These are phyloP conservation scores for Neonectria magnoliae DNA, from an alignment of 2,329 filamentous ascomycete genomes.

Conservation along the genomic window DNA sequence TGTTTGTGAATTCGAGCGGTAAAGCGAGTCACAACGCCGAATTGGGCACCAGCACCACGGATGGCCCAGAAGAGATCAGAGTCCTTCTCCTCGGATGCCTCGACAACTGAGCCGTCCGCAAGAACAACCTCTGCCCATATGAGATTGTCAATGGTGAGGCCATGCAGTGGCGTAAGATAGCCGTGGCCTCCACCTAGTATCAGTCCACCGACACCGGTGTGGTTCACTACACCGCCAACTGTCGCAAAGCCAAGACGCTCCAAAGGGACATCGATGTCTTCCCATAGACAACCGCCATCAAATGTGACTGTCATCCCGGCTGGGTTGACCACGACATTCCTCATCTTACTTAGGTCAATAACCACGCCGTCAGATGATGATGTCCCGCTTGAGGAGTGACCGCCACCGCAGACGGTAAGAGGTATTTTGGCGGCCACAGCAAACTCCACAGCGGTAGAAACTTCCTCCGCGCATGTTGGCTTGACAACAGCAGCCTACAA, in stretches of 20 bases:
- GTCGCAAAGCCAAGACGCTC: conserved; percentile 62
- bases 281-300: conserved; percentile 62
- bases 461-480: conserved; percentile 50
- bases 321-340: conserved; percentile 57
- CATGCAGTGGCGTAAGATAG: conserved; percentile 63
- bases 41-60: conserved; percentile 57
- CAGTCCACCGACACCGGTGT: conserved; percentile 69
- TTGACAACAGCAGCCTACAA: conserved; percentile 54
- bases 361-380: conserved; percentile 62
- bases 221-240: conserved; percentile 69
- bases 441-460: conserved; percentile 36
- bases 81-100: conserved; percentile 52
- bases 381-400: conserved; percentile 63
- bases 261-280: conserved; percentile 62
- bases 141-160: conserved; percentile 59
- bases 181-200: conserved; percentile 68
- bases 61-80: conserved; percentile 60
- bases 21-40: conserved; percentile 55
- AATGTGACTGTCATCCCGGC: conserved; percentile 55
- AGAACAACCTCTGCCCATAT: conserved; percentile 52
- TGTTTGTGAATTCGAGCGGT: conserved; percentile 42
- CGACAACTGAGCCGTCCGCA: conserved; percentile 48
- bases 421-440: conserved; percentile 51
- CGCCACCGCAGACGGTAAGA: conserved; percentile 63
- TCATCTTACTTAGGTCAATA: conserved; percentile 64